phyloP scores from a whole-genome alignment of 352 stramenopile genomes.

The Phytophthora tentaculata region DNA sequence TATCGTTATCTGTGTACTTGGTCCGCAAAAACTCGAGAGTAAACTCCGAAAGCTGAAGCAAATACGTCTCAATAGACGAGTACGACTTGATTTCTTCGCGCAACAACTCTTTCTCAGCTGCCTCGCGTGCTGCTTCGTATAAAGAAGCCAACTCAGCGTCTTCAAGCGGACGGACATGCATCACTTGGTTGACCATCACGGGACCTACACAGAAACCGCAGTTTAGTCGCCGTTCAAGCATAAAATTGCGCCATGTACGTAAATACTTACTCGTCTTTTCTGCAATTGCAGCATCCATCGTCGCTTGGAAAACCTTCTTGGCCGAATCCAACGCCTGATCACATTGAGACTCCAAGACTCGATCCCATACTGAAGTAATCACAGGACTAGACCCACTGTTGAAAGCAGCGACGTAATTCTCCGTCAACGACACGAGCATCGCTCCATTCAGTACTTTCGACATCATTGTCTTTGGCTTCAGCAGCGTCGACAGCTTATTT shows the following conservation, averaged over 20 bases:
- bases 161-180: slow-evolving; percentile 39
- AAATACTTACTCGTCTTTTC: slow-evolving; percentile 50
- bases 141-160: slow-evolving; percentile 40
- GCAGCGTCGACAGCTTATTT: slow-evolving; percentile 54
- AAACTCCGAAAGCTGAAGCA: slow-evolving; percentile 59
- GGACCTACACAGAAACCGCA: slow-evolving; percentile 28
- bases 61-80: slow-evolving; percentile 47
- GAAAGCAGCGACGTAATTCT: slow-evolving; percentile 73
- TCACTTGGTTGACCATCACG: slow-evolving; percentile 39
- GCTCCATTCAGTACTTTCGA: slow-evolving; percentile 60
- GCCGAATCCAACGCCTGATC: slow-evolving; percentile 64
- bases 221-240: slow-evolving; percentile 5
- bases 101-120: slow-evolving; percentile 43
- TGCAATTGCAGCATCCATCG: slow-evolving; percentile 37
- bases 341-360: slow-evolving; percentile 76
- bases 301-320: slow-evolving; percentile 50
- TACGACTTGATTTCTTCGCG: slow-evolving; percentile 50
- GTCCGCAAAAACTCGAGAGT: slow-evolving; percentile 42
- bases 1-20: slow-evolving; percentile 45
- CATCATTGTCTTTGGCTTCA: slow-evolving; percentile 76
- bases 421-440: slow-evolving; percentile 72
- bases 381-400: slow-evolving; percentile 75
- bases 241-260: too few species aligned
- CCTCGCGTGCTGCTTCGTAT: slow-evolving; percentile 42
- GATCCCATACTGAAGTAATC: slow-evolving; percentile 85